These are phyloP conservation scores for Chlorociboria aeruginascens DNA, from an alignment of 495 filamentous ascomycete species.

Conservation along the genomic window DNA sequence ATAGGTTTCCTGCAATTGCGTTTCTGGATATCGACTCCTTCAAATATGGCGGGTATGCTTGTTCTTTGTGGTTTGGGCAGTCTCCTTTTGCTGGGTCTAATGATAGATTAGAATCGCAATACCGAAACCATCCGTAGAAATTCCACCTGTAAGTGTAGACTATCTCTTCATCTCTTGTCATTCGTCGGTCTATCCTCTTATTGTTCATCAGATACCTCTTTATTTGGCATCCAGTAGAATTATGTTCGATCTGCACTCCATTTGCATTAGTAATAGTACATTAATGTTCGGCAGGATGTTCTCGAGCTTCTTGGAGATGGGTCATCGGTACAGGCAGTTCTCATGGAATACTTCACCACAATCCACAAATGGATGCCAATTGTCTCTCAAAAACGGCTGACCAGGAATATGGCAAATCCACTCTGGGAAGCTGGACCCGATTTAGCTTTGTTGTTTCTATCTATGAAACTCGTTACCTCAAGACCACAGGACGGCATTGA, in stretches of 20 bases:
- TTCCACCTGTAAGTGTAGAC: conserved; percentile 15
- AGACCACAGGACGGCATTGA: conserved; percentile 18
- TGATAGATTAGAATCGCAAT: conserved; percentile 15
- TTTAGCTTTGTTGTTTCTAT: conserved; percentile 34
- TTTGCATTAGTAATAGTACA: neutral
- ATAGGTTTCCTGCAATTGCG: conserved; percentile 18
- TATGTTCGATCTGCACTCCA: too few species aligned
- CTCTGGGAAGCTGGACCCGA: conserved; percentile 33
- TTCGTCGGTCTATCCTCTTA: too few species aligned
- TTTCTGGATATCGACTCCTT: conserved; percentile 28
- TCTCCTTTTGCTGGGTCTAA: neutral
- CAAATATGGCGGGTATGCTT: conserved; percentile 18
- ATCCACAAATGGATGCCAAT: conserved; percentile 39
- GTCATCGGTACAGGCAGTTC: conserved; percentile 20
- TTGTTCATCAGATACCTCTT: too few species aligned
- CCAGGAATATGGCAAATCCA: conserved; percentile 22
- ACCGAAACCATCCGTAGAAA: conserved; percentile 19
- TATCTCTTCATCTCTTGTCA: neutral
- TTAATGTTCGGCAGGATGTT: conserved; percentile 18
- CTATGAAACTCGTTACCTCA: conserved; percentile 34
- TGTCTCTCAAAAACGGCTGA: conserved; percentile 34
- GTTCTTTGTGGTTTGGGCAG: neutral
- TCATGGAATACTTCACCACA: conserved; percentile 23
- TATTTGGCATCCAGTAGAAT: too few species aligned
- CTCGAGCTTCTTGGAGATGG: conserved; percentile 21